Evolutionary conservation across 495 filamentous ascomycete genomes (phyloP).

Genomic region (Xylaria grammica): DNA sequence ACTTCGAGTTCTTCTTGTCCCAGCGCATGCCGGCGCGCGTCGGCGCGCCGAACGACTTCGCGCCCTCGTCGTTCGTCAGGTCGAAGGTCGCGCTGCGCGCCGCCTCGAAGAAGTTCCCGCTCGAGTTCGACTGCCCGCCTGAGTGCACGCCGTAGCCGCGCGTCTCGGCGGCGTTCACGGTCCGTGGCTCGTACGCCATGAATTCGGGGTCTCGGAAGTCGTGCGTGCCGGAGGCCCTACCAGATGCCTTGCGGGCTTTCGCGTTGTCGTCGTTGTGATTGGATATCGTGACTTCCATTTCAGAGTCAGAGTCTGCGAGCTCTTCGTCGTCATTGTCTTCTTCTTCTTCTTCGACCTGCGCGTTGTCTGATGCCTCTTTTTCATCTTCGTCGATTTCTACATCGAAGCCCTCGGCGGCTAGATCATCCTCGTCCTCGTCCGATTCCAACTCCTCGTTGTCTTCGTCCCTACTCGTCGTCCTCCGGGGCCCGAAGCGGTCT

Average conservation of each 20-base stretch:
- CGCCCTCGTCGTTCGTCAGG: constrained; percentile 81
- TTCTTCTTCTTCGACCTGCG: constrained; percentile 10
- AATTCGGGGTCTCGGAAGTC: constrained; percentile 84
- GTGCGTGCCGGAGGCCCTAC: constrained; percentile 39
- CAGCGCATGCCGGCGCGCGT: constrained; percentile 79
- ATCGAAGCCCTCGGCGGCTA: constrained; percentile 37
- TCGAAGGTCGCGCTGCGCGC: constrained; percentile 88
- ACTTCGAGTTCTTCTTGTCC: constrained; percentile 97
- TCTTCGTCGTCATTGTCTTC: constrained; percentile 53
- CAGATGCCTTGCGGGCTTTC: constrained; percentile 48
- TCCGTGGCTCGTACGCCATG: constrained; percentile 89
- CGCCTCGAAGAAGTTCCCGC: constrained; percentile 77
- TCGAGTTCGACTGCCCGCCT: constrained; percentile 63
- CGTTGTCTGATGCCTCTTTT: constrained; percentile 33
- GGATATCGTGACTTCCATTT: constrained; percentile 84
- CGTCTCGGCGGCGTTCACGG: constrained; percentile 80
- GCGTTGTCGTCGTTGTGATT: constrained; percentile 45
- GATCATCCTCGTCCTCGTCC: constrained; percentile 28
- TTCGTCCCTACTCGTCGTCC: constrained; percentile 40
- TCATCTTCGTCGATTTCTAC: constrained; percentile 54
- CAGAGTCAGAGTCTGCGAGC: constrained; percentile 71
- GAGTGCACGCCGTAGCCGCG: constrained; percentile 90
- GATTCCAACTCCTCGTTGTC: constrained; percentile 42
- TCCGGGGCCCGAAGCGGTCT: constrained; percentile 62
- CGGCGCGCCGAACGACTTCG: constrained; percentile 74